Conservation (phyloP, 306 rosid species). For the Canavalia ensiformis region DNA sequence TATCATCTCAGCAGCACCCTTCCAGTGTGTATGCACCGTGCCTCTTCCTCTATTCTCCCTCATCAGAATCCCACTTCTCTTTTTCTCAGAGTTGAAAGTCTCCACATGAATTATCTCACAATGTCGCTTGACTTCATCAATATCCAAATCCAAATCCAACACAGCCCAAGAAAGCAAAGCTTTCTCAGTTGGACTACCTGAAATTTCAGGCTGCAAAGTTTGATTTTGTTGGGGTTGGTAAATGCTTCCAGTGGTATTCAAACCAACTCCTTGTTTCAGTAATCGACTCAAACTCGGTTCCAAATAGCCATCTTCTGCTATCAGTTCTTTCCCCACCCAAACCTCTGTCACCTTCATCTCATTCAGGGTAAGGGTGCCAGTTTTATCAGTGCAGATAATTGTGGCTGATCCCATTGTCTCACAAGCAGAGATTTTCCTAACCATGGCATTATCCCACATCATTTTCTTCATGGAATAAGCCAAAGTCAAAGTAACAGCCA, state of each 20-base stretch:
- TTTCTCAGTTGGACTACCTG: slow-evolving; percentile 18
- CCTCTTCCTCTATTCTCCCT: slow-evolving; percentile 12
- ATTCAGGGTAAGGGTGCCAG: slow-evolving; percentile 14
- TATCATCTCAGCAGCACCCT: slow-evolving; percentile 27
- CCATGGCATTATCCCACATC: slow-evolving; percentile 31
- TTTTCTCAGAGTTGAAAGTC: slow-evolving; percentile 15
- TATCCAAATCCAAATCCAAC: neutral
- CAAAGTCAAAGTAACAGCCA: slow-evolving; percentile 13
- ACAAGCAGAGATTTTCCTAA: slow-evolving; percentile 14
- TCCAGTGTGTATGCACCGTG: slow-evolving; percentile 3
- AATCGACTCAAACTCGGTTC: neutral
- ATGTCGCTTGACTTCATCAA: slow-evolving; percentile 10
- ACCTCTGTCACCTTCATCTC: slow-evolving; percentile 16
- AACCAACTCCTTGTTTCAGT: slow-evolving; percentile 1
- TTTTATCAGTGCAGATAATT: slow-evolving; percentile 10
- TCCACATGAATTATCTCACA: slow-evolving; percentile 4
- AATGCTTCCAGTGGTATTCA: slow-evolving; percentile 26
- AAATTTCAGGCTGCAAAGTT: neutral
- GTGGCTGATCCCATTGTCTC: slow-evolving; percentile 25
- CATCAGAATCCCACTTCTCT: slow-evolving; percentile 15
- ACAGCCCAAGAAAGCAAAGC: slow-evolving; percentile 29
- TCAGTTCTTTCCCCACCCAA: neutral
- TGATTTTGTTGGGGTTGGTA: neutral
- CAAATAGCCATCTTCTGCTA: neutral
- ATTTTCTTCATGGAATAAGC: slow-evolving; percentile 34